Evolutionary conservation across 768 basidiomycete species (phyloP), one percentile per base, ranked within the genome.

Genomic region (Phaffia australis): DNA sequence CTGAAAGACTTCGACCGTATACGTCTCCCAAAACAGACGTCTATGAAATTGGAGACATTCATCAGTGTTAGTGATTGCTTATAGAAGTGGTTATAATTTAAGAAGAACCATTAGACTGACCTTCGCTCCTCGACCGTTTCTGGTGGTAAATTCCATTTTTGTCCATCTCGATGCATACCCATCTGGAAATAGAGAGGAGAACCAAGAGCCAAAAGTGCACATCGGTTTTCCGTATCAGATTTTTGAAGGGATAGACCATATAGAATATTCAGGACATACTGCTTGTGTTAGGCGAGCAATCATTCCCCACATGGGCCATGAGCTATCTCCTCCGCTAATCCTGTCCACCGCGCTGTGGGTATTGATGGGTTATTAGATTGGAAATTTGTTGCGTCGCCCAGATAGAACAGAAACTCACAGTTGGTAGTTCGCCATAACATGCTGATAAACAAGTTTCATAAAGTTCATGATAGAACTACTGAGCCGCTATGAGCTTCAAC

Each of bases 141-240:
- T 25, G 59, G 59, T 1, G 59, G 46, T 1, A 60, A 29, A 46
- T 60, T 60, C 59, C 59, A 60, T 7, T 49, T n/a, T n/a, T 60
- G 59, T 4, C 59, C 59, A 49, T 60, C 59, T 8, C 59, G 59
- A 19, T 60, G 59, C 59, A 60, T 60, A 27, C 59, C 59, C 59
- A 60, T 60, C 59, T 60, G 35, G 9, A 16, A 52, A n/a, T 11
- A 42, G 42, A 60, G 35, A 16, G 19, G 11, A 30, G 16, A n/a
- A 32, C n/a, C 21, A 18, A 18, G 2, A 56, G n/a, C n/a, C n/a
- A n/a, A n/a, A n/a, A n/a, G n/a, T n/a, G n/a, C n/a, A n/a, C n/a
- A n/a, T n/a, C n/a, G n/a, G n/a, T n/a, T n/a, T n/a, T n/a, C n/a
- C n/a, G n/a, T n/a, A n/a, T n/a, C n/a, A n/a, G n/a, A n/a, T n/a